Evolutionary conservation across 768 basidiomycete genomes (phyloP), one percentile per base, ranked within the genome.

Genomic region (Tylopilus vinaceipallidus): DNA sequence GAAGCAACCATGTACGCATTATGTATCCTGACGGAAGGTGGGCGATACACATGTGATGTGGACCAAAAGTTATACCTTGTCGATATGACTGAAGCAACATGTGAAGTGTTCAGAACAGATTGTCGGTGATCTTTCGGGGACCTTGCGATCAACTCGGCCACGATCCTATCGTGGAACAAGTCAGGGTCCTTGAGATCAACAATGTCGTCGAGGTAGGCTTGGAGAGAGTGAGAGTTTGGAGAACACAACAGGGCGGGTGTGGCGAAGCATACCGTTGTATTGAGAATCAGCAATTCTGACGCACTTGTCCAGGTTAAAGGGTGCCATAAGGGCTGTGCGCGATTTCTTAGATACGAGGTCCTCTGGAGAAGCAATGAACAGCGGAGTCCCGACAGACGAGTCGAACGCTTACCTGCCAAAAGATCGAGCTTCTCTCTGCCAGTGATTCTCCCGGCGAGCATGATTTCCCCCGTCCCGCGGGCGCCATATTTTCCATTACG

Each of bases 1-100:
- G 88, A 82, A n/a, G 89, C 86, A 29, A 91, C 74, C 78, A 87
- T 80, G 65, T 89, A 91, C 8, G 81, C 67, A 62, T 92, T 93
- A 66, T 93, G 90, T 46, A 92, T 75, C 66, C 90, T 92, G 57
- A 35, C 44, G 29, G 22, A 54, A 33, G 47, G 46, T 57, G 23
- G 24, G 53, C 48, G 3, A 33, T 17, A 47, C 22, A 16, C 42
- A 29, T 20, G 45, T 14, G 17, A 51, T 45, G 49, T 8, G 23
- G 26, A 56, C 30, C 30, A 27, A 16, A 52, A 41, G 45, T 64
- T 10, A 13, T 64, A 85, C 87, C 76, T 82, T 48, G 79, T 78
- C n/a, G 77, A 75, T 37, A 88, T 73, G 34, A 78, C 65, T 42
- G 73, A 76, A 16, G 85, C 85, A 30, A 88, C 68, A 54, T 77